Base-by-base conservation (phyloP, 148 eudicot genomes). In the Rhododendron kiyosumense region DNA sequence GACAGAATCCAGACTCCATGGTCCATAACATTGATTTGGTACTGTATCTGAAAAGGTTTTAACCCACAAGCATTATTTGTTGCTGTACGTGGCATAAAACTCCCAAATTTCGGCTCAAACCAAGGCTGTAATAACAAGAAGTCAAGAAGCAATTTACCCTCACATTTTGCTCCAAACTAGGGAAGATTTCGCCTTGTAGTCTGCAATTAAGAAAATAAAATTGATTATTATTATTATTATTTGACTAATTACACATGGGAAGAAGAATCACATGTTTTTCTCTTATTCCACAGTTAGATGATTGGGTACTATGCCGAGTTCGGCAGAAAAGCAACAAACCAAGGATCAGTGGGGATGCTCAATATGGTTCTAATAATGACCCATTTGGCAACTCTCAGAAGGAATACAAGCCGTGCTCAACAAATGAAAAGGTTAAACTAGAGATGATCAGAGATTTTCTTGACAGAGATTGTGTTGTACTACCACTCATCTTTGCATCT, bases 231-330 rank as follows among this genome's bases (percentile, higher is more conserved):
- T n/a, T n/a, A n/a, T n/a, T 24, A 13, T n/a, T 8, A 32, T n/a
- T 24, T n/a, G 5, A 65, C 30, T 65, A 65, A 13, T 65, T 65
- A 0, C 28, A 10, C 71, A 65, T 9, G 71, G 30, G 71, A 2
- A 9, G 30, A 65, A n/a, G 74, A 67, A 67, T 67, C 32, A 74
- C 78, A 74, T 34, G 78, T 74, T 74, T 74, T 14, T 54, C 65
- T 32, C 43, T 74, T 32, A 32, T 74, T 67, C 74, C 81, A 22
- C 91, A 88, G 91, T 78, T 91, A 82, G 93, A 91, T 54, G 90
- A 91, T 48, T 91, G 93, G 91, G 91, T 90, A n/a, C 83, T 90
- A 3, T 91, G 91, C 77, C 88, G 88, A n/a, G 84, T 90, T 43
- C 54, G 84, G 36, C 89, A 78, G 61, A 91, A 91, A 91, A 90